phyloP scores from a whole-genome alignment of 225 moss, liverwort and hornwort species.

The Polytrichum commune region DNA sequence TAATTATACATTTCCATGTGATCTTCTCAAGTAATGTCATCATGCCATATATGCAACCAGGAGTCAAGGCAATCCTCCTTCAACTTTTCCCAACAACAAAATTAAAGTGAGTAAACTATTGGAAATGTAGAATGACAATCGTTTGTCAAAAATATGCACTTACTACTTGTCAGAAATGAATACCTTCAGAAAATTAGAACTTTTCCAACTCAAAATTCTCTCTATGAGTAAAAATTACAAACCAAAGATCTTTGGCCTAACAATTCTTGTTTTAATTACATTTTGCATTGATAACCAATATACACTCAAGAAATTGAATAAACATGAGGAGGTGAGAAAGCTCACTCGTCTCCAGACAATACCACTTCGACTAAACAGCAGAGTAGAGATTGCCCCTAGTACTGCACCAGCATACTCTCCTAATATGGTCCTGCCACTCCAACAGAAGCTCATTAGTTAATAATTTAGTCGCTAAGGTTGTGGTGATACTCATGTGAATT shows the following conservation, averaged over 20 bases:
- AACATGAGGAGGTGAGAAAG: not conserved
- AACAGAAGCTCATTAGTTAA: constrained; percentile 6
- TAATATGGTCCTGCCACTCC: constrained; percentile 68
- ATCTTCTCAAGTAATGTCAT: not conserved
- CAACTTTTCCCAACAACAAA: too few species aligned
- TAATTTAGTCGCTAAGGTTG: not conserved
- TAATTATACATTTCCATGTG: too few species aligned
- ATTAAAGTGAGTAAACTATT: too few species aligned
- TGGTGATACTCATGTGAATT: not conserved
- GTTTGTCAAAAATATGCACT: too few species aligned
- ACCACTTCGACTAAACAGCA: constrained; percentile 79
- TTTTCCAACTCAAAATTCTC: too few species aligned
- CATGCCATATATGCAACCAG: not conserved
- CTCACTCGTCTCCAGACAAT: constrained; percentile 72
- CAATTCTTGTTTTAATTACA: too few species aligned
- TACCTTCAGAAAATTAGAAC: not conserved
- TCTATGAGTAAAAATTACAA: too few species aligned
- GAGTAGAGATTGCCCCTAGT: constrained; percentile 80
- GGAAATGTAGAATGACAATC: too few species aligned
- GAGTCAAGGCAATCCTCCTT: not conserved
- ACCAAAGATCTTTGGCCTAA: too few species aligned
- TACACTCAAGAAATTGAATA: too few species aligned
- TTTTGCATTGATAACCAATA: too few species aligned
- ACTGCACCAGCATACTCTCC: constrained; percentile 93
- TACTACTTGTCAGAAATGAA: not conserved